phyloP scores from a whole-genome alignment of 2,329 filamentous ascomycete genomes.

The Nemania diffusa region DNA sequence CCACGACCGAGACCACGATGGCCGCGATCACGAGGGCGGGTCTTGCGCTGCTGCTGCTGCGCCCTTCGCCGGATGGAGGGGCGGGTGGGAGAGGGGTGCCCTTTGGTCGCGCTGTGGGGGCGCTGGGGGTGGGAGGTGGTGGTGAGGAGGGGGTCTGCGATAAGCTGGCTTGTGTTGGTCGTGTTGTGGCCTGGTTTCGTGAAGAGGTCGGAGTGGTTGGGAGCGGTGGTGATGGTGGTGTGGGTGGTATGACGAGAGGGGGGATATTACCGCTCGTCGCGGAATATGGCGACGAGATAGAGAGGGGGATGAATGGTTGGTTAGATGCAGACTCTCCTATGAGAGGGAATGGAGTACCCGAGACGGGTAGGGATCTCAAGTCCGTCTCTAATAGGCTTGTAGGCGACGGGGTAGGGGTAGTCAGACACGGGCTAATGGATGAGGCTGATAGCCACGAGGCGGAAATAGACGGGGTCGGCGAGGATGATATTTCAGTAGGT shows the following conservation, averaged over 20 bases:
- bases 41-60: conserved; percentile 3
- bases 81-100: neutral
- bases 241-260: neutral
- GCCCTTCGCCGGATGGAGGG: neutral
- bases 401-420: neutral
- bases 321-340: neutral
- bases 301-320: neutral
- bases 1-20: conserved; percentile 28
- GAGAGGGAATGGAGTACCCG: neutral
- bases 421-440: neutral
- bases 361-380: neutral
- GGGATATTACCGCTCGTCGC: neutral
- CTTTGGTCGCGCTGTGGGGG: conserved; percentile 2
- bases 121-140: neutral
- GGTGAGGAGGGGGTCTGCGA: neutral
- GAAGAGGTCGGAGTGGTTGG: neutral
- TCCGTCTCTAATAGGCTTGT: neutral
- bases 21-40: conserved; percentile 34
- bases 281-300: neutral
- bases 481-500: neutral
- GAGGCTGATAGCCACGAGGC: neutral
- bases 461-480: neutral
- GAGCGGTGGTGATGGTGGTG: neutral
- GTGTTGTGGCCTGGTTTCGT: neutral
- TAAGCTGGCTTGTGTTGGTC: neutral